Evolutionary conservation across 2,329 filamentous ascomycete species (phyloP).

Genomic region (Calcarisporium arbuscula): DNA sequence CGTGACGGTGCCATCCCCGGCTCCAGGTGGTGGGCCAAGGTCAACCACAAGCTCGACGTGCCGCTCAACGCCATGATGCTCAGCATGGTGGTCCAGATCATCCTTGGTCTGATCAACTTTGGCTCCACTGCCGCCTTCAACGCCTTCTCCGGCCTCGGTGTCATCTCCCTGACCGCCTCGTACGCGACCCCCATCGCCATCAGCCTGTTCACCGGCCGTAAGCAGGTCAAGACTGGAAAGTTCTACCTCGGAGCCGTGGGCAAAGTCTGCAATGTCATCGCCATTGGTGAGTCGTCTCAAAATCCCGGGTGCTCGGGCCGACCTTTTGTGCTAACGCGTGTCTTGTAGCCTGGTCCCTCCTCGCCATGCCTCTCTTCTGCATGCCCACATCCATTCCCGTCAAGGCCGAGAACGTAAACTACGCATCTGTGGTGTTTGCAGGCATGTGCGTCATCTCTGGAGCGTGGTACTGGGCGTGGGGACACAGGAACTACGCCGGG

Average conservation of each 20-base stretch:
- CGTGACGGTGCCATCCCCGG: slow-evolving; percentile 65
- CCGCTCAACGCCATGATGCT: slow-evolving; percentile 69
- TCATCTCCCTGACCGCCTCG: slow-evolving; percentile 62
- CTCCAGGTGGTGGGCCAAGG: slow-evolving; percentile 51
- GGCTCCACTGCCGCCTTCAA: slow-evolving; percentile 65
- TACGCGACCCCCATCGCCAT: slow-evolving; percentile 63
- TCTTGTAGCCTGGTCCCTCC: slow-evolving; percentile 53
- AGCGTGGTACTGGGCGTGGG: slow-evolving; percentile 64
- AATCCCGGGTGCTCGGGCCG: slow-evolving; percentile 1
- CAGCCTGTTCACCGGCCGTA: slow-evolving; percentile 54
- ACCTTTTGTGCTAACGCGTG: no score
- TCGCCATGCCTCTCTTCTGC: slow-evolving; percentile 69
- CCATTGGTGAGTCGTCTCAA: slow-evolving; percentile 47
- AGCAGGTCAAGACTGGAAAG: slow-evolving; percentile 47
- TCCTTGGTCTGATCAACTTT: slow-evolving; percentile 63
- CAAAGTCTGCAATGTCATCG: slow-evolving; percentile 54
- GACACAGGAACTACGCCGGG: slow-evolving; percentile 61
- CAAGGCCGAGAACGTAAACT: slow-evolving; percentile 57
- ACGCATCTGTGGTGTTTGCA: slow-evolving; percentile 68
- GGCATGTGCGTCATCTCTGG: slow-evolving; percentile 55
- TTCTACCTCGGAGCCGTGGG: slow-evolving; percentile 60
- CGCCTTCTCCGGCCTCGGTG: slow-evolving; percentile 63
- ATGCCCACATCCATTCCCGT: slow-evolving; percentile 63
- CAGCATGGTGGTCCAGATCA: slow-evolving; percentile 57
- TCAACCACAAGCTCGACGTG: slow-evolving; percentile 57